Conservation (phyloP, 1,284 basidiomycete species). For the Ustilago sp. region DNA sequence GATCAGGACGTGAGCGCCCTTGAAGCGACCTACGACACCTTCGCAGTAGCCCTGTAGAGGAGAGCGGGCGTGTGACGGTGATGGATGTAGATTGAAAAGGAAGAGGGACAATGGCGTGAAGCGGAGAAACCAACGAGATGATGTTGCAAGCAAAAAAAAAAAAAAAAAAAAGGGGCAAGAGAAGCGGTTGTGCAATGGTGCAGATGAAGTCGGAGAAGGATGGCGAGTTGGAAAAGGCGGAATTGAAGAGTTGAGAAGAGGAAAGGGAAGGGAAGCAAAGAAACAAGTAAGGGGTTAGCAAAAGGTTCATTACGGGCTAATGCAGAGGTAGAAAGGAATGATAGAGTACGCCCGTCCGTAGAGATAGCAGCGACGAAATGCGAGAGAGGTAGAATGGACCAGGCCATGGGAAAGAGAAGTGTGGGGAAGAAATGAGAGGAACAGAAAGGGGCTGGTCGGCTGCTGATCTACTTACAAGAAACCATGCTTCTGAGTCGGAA, state of each 20-base stretch:
- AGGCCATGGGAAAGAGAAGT: background rate
- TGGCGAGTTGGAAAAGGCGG: background rate
- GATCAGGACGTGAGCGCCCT: conserved; percentile 78
- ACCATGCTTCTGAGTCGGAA: conserved; percentile 42
- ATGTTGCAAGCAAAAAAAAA: background rate
- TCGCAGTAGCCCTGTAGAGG: conserved; percentile 80
- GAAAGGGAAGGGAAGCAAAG: background rate
- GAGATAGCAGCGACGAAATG: too few species aligned
- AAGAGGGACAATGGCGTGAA: background rate
- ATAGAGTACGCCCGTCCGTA: too few species aligned
- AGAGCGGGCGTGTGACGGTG: background rate
- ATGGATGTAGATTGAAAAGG: background rate
- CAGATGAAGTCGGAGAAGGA: conserved; percentile 9
- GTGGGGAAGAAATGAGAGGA: too few species aligned
- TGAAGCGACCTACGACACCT: conserved; percentile 87
- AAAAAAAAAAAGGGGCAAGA: background rate
- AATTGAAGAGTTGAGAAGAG: background rate
- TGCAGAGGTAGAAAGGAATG: too few species aligned
- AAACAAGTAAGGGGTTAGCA: background rate
- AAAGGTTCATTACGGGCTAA: too few species aligned
- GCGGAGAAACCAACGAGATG: background rate
- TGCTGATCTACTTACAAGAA: conserved; percentile 21
- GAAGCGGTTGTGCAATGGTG: background rate
- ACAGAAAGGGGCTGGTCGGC: background rate
- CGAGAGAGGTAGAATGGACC: too few species aligned